Base-by-base conservation (phyloP, 1,139 yeast genomes). In the Eremothecium coryli region DNA sequence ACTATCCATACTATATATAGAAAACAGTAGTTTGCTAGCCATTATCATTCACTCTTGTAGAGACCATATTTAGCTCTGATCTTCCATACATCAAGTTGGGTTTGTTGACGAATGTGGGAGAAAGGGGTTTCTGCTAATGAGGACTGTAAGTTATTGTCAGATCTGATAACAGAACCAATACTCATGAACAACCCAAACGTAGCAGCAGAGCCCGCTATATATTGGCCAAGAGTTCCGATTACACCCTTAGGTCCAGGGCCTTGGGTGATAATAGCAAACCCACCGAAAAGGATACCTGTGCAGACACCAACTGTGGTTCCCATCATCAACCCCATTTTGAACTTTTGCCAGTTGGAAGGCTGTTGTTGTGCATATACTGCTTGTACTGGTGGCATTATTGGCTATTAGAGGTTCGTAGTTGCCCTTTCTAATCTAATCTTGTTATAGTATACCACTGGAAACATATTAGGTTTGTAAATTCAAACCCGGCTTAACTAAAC, bases 171-270 rank as follows among this genome's bases (percentile, higher is more conserved):
- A 10, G 93, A 79, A 24, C 96, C 95, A 50, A 86, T 80, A 30
- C 94, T 82, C 97, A 90, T 88, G 59, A 90, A 86, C 54, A 88
- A 71, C 18, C 95, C 95, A 61, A 93, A 90, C 10, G 96, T 90
- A 33, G 93, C 96, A 10, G 94, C 96, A 4, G 96, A 85, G 36
- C 97, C 97, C 60, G 84, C 78, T 63, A 93, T 88, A 62, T 86
- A 90, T 63, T 88, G 95, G 36, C 98, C 98, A 53, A 93, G 66
- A 5, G 96, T 88, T 65, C 95, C 79, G 78, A 90, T 81, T 41
- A 85, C 85, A 38, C 99, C 99, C 54, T 85, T 82, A 35, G 98
- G 97, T n/a, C 98, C 99, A 12, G 95, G 88, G 11, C 99, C 99
- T 46, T 82, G 78, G 41, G 88, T 93, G 50, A 85, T 64, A 44